phyloP scores from a whole-genome alignment of 345 rosid species.

The Reutealis trisperma region DNA sequence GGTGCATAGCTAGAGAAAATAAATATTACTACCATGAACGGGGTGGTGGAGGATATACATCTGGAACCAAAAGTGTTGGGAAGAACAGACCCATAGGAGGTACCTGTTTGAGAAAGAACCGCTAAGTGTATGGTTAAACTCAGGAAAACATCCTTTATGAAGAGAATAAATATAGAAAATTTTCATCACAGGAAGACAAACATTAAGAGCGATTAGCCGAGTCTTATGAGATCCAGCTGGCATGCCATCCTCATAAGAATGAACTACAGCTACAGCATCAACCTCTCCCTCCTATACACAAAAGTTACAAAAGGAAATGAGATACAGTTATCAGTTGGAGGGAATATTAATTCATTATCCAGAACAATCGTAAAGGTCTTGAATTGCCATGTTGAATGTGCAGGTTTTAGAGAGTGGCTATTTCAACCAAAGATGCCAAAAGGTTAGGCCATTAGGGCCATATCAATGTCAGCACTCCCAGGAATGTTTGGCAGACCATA shows the following conservation, averaged over 20 bases:
- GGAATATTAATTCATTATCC: neutral
- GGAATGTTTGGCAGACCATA: slow-evolving; percentile 4
- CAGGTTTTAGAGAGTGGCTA: neutral
- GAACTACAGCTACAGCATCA: slow-evolving; percentile 64
- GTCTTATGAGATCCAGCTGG: slow-evolving; percentile 79
- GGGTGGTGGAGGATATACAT: slow-evolving; percentile 82
- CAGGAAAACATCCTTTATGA: slow-evolving; percentile 9
- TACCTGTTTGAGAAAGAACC: slow-evolving; percentile 50
- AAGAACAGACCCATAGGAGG: slow-evolving; percentile 96
- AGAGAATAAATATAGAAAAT: slow-evolving; percentile 2
- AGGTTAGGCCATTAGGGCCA: neutral
- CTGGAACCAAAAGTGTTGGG: slow-evolving; percentile 86
- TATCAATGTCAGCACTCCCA: neutral
- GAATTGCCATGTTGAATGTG: neutral
- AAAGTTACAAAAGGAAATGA: neutral
- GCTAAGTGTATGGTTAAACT: neutral
- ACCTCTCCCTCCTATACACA: slow-evolving; percentile 67
- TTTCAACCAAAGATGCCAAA: neutral
- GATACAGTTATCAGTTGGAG: neutral
- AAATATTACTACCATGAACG: slow-evolving; percentile 62
- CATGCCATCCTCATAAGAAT: slow-evolving; percentile 74
- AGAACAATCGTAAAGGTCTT: neutral
- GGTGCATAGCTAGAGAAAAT: slow-evolving; percentile 12
- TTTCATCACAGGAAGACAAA: slow-evolving; percentile 28
- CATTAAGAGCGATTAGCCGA: slow-evolving; percentile 81